Base-by-base conservation (phyloP, 2,329 filamentous ascomycete species). In the Periconia sp. region DNA sequence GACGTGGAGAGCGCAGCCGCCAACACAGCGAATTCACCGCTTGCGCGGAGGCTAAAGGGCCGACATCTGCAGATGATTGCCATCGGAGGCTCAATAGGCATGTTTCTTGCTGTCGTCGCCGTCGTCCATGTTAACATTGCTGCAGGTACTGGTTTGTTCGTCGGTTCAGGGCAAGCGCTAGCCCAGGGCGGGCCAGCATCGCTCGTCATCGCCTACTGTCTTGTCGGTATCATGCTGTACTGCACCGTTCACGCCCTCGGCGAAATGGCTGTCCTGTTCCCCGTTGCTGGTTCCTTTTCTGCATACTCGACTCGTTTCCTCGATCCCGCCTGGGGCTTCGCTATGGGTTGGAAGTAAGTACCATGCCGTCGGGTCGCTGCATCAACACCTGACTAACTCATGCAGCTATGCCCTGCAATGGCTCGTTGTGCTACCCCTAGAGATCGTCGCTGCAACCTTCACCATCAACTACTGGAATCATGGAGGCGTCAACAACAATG, bases 31-130 rank as follows among this genome's bases (percentile, higher is more conserved):
- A 80, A 85, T 52, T 86, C 88, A 32, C 84, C 87, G 6, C 78
- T 97, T 36, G 83, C 87, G 36, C 80, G 91, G 61, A 86, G 56
- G 33, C 56, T 70, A 11, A 69, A 69, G 48, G 66, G 65, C 9
- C 53, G 66, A 21, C 92, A 97, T 75, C 67, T 96, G 65, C 92
- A 96, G 75, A 96, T 96, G 92, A 96, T 96, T 77, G 92, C 92
- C 11, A 95, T 96, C 56, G 91, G 91, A 57, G 92, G 92, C 30
- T 92, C 88, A 9, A 96, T 96, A 60, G 73, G 73, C 62, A 65
- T 35, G 59, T 30, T 33, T 23, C 7, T 2, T 28, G 11, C 26
- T 15, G 4, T 33, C n/a, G n/a, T n/a, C n/a, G n/a, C n/a, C n/a
- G n/a, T n/a, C n/a, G n/a, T n/a, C n/a, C n/a, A 24, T 46, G 34